Percentiles rank a stretch among this genome's conserved stretches.
These are phyloP conservation scores for Penicillium cataractarum DNA, from an alignment of 495 filamentous ascomycete species.

Conservation along the genomic window DNA sequence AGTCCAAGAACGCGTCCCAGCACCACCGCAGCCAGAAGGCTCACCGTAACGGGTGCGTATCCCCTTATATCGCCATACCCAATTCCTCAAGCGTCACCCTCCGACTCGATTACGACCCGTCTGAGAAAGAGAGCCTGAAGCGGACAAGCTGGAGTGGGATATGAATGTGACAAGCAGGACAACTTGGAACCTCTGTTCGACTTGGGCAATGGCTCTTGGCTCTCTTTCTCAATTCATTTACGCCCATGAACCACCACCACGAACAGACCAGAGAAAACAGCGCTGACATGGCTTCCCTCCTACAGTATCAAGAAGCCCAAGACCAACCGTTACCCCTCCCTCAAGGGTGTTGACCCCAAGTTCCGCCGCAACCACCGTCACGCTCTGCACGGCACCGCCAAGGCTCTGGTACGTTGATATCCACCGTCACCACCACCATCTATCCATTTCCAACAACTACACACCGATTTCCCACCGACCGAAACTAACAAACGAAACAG, in stretches of 20 bases:
- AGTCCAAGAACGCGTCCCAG: conserved; percentile 99
- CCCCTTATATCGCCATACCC: conserved; percentile 11
- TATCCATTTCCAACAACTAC: background rate
- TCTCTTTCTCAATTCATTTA: background rate
- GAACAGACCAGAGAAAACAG: background rate
- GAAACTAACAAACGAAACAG: conserved; percentile 61
- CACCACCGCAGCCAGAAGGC: conserved; percentile 96
- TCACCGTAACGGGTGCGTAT: conserved; percentile 92
- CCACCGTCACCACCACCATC: background rate
- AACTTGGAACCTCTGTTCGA: conserved; percentile 5
- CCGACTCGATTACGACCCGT: background rate
- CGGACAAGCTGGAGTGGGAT: background rate
- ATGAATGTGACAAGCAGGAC: conserved; percentile 8
- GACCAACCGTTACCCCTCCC: conserved; percentile 96
- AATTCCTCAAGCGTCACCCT: background rate
- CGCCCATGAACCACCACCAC: background rate
- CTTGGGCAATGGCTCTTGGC: conserved; percentile 3
- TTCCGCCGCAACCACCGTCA: conserved; percentile 99
- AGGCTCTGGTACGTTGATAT: conserved; percentile 80
- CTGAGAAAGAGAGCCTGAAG: background rate
- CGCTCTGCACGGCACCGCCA: conserved; percentile 97
- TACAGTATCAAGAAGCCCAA: conserved; percentile 99
- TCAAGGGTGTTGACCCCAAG: conserved; percentile 99
- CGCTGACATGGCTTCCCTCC: conserved; percentile 37
- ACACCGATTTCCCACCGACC: background rate